Base-by-base conservation (phyloP, 352 stramenopile genomes). In the Pythium periplocum region DNA sequence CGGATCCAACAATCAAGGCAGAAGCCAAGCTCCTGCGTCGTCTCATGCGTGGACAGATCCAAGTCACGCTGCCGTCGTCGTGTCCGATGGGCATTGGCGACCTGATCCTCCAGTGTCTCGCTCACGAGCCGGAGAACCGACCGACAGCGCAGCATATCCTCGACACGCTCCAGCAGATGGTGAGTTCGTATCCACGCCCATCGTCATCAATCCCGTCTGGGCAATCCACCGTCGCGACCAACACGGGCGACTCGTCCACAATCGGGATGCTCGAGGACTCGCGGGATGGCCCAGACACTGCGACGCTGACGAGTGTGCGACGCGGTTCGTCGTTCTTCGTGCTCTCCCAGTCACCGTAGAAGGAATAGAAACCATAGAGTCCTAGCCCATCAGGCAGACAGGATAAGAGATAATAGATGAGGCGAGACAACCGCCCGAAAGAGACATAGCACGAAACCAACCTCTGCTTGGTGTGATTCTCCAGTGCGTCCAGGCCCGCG, bases 91-190 rank as follows among this genome's bases (percentile, higher is more conserved):
- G 48, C 26, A 33, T 63, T 35, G 38, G 38, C 1, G 57, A 63
- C 17, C 43, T 63, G 8, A 55, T 63, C 37, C 49, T 41, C 35
- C 50, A 53, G 43, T 63, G 57, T 32, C 37, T 63, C 26, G 43
- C 33, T 3, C 34, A 51, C 12, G 35, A 42, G 1, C 50, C 57
- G 6, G 44, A 57, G 50, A 9, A n/a, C 4, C 50, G 57, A 10
- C 57, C 57, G 38, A 54, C 26, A 9, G 55, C 58, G 37, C 38
- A 17, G 2, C 30, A 37, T 2, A 50, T 63, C 11, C 50, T 44
- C 4, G 50, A 63, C 45, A 40, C 50, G 4, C 34, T 63, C 45
- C 50, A 41, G 11, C 6, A 34, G 4, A 12, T 58, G 33, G 49
- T 45, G 44, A 50, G 32, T 42, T 42, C 38, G 7, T 12, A 42